Evolutionary conservation across 2,329 filamentous ascomycete species (phyloP), one percentile per base, ranked within the genome.

Genomic region (Aspergillus brasiliensis): DNA sequence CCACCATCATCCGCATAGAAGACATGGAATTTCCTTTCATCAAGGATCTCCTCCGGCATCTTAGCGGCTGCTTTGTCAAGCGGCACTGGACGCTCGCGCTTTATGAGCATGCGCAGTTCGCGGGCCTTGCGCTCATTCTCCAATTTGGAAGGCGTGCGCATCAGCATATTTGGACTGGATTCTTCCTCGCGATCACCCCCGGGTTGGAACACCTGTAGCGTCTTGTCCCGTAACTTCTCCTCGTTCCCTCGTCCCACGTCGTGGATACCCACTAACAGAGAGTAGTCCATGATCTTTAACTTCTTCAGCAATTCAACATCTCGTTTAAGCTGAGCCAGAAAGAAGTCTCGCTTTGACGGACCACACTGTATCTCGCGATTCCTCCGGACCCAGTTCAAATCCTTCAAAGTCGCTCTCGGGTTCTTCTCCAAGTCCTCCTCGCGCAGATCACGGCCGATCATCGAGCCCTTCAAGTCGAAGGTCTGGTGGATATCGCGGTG

Each of bases 241-340:
- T 97, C 92, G 72, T 99, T 99, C 28, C 95, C 95, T 67, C 91
- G 89, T 57, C 87, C 86, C 19, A 96, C 77, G 73, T 99, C 95
- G 73, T 99, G 95, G 53, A 98, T 95, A 52, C 95, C 95, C 57
- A 99, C 88, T 38, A 99, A 83, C 62, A 99, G 85, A 8, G 94
- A 98, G 77, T 99, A 99, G 76, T 99, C 95, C 95, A 99, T 99
- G 70, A 99, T 98, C 69, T 96, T 90, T 46, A 98, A 82, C 68
- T 85, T 87, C 77, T 98, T 92, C 61, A 99, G 80, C 31, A 99
- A 82, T 55, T 87, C 86, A 8, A 99, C 95, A 75, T 99, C 95
- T 62, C 86, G 86, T 67, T 92, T 86, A 71, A 99, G 86, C 77
- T 99, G 95, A 69, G 92, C 88, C 49, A 98, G 83, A 73, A 99